Evolutionary conservation across 2,329 filamentous ascomycete genomes (phyloP), one percentile per base, ranked within the genome.

Genomic region (Aspergillus neoniger): DNA sequence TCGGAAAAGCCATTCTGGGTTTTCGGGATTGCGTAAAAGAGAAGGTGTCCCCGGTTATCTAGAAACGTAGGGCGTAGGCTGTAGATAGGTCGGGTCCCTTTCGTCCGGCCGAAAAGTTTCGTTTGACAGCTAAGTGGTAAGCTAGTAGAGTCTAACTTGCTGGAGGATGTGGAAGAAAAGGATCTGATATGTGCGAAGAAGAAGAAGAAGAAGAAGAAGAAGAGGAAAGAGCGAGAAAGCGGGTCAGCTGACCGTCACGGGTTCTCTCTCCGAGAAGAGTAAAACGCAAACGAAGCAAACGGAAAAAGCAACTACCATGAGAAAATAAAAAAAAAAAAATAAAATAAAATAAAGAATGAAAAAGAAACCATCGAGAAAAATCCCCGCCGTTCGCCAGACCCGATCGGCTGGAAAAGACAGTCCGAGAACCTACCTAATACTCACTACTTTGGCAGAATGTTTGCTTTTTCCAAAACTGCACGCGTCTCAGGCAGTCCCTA

Each of bases 401-500:
- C 63, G 50, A 59, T 38, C 43, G 48, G 23, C 55, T 60, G 62
- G 60, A 49, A 36, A 61, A 54, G 47, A 54, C 48, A 15, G 21
- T 14, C 25, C 38, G 44, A 59, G 32, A 44, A 44, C 21, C 30
- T 23, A 41, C 52, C 58, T 56, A 59, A 58, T 54, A 36, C 32
- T 44, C 4, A 19, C 19, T 44, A 10, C 12, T 14, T 36, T 36
- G 32, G 32, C 32, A 55, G 21, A 21, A 58, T 67, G 48, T 65
- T 67, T 68, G 66, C 66, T 69, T 68, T 69, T 69, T 68, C 47
- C 47, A 55, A 28, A 28, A 28, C 61, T 63, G 57, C 65, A 62
- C 60, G 54, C 60, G 23, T 60, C 53, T 55, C 43, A 36, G 36
- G 53, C 21, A 51, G 47, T 65, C 57, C 57, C 65, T 66, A 69